Evolutionary conservation across 352 stramenopile genomes (phyloP), one percentile per base, ranked within the genome.

Genomic region (Globisporangium takayamanum): DNA sequence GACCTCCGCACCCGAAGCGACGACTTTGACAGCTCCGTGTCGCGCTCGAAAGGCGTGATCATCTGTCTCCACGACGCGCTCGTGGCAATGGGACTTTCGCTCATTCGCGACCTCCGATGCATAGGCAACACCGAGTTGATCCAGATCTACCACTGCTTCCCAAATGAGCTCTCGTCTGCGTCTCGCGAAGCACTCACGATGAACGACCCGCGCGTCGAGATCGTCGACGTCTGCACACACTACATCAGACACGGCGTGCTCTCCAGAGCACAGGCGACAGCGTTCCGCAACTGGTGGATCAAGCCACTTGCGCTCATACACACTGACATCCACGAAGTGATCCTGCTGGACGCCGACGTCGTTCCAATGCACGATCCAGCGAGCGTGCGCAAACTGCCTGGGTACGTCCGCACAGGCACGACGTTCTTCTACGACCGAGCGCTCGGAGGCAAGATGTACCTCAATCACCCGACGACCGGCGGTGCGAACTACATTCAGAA

Each of bases 401-500:
- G 74, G 5, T 87, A 87, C 41, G 39, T 66, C 7, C 33, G 57
- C n/a, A 82, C 69, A 1, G 77, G 77, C n/a, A 82, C 74, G 16
- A 76, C 66, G 15, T 85, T 87, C 60, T 87, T 66, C 68, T 89
- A 82, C 66, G 77, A 89, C 56, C 79, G 73, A 22, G 73, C 84
- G 18, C 66, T 80, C 15, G 63, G 60, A n/a, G 72, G 69, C 46
- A 70, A 67, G 14, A 49, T 67, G 26, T 86, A 73, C 50, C 76
- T 87, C 57, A 85, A 87, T 53, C 68, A 68, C 39, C 53, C 67
- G 10, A 66, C 74, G 6, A 64, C 63, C 8, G n/a, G n/a, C 44
- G 67, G 66, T 26, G 68, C 66, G 44, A 63, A 78, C 53, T 77
- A 84, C 48, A 60, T 89, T 16, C 60, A 68, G n/a, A 33, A 79